These are phyloP conservation scores for Pseudocohnilembus persalinus DNA, from an alignment of 169 alveolate species.

Conservation along the genomic window DNA sequence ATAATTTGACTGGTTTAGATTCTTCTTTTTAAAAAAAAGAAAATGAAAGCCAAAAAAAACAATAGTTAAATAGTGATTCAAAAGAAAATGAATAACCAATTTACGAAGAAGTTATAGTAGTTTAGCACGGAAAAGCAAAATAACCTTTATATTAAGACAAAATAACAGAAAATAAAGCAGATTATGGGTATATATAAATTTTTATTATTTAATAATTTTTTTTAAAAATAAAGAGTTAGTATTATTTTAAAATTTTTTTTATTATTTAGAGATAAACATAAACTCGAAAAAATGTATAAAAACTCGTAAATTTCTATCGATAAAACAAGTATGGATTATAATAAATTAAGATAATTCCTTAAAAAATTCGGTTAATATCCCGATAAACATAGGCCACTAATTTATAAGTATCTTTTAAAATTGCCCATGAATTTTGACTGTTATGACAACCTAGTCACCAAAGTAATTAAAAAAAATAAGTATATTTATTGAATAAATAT, in stretches of 20 bases:
- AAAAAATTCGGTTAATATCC: constrained; percentile 58
- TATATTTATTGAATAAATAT: too few relatives aligned
- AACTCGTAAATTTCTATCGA: background rate
- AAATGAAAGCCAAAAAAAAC: too few relatives aligned
- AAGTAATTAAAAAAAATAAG: too few relatives aligned
- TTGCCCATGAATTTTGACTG: constrained; percentile 58
- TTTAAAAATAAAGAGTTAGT: too few relatives aligned
- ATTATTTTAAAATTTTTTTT: background rate
- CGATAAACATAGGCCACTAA: constrained; percentile 50
- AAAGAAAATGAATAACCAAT: too few relatives aligned
- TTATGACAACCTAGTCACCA: constrained; percentile 28
- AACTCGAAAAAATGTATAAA: background rate
- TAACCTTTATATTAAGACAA: background rate
- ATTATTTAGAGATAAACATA: background rate
- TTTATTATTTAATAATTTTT: background rate
- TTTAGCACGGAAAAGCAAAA: background rate
- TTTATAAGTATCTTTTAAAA: constrained; percentile 49
- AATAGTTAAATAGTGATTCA: too few relatives aligned
- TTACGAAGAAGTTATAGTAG: background rate
- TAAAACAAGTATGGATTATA: background rate
- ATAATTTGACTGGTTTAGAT: too few relatives aligned
- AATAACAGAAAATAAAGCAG: background rate
- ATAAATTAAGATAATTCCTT: constrained; percentile 39
- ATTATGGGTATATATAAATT: constrained; percentile 2
- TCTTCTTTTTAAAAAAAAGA: too few relatives aligned